Evolutionary conservation across 257 asterid genomes (phyloP).

Genomic region (Forsythia viridissima): DNA sequence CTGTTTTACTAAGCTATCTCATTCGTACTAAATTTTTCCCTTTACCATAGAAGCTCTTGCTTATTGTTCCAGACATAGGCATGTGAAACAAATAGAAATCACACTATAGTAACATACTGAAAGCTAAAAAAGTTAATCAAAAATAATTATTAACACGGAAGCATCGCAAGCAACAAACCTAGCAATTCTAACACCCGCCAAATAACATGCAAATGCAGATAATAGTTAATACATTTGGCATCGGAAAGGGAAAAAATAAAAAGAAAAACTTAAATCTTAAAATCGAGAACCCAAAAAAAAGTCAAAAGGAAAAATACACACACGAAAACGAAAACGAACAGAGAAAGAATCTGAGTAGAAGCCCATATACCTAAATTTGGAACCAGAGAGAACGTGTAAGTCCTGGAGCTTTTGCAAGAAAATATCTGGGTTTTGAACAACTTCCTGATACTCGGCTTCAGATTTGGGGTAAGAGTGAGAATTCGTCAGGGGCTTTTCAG

Average conservation of each 20-base stretch:
- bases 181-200: slow-evolving; percentile 11
- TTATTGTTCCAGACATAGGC: neutral
- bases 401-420: slow-evolving; percentile 67
- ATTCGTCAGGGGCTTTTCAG: slow-evolving; percentile 34
- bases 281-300: neutral
- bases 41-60: neutral
- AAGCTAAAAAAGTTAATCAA: neutral
- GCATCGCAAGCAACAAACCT: slow-evolving; percentile 17
- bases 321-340: neutral
- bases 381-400: slow-evolving; percentile 54
- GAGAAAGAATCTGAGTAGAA: neutral
- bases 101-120: neutral
- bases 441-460: slow-evolving; percentile 74
- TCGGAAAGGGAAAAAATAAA: neutral
- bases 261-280: neutral
- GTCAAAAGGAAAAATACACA: neutral
- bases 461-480: slow-evolving; percentile 68
- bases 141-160: neutral
- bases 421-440: slow-evolving; percentile 62
- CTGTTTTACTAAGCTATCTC: too few species aligned
- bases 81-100: neutral
- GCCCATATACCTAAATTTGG: slow-evolving; percentile 46
- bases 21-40: neutral
- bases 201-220: slow-evolving; percentile 35
- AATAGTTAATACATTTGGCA: slow-evolving; percentile 2